phyloP scores from a whole-genome alignment of 495 filamentous ascomycete species.

The Physcia stellaris region DNA sequence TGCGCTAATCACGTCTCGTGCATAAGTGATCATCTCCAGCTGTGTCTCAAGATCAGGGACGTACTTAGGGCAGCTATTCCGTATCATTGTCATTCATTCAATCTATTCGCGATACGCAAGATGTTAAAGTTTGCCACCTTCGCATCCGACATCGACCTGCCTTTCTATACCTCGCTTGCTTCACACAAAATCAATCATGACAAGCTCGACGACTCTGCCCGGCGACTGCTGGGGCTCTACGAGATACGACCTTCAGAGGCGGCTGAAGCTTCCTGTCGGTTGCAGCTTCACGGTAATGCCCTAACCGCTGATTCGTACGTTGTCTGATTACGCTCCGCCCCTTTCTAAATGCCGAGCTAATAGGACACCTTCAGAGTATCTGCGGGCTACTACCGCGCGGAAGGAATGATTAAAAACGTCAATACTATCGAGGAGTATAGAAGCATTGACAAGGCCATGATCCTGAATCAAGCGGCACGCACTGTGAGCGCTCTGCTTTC shows the following conservation, averaged over 20 bases:
- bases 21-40: background rate
- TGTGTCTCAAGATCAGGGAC: background rate
- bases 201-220: slow-evolving; percentile 84
- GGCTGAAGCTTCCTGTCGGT: slow-evolving; percentile 58
- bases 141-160: slow-evolving; percentile 83
- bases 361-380: slow-evolving; percentile 42
- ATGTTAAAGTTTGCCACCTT: slow-evolving; percentile 65
- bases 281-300: slow-evolving; percentile 81
- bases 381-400: slow-evolving; percentile 59
- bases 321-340: background rate
- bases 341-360: background rate
- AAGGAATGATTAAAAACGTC: slow-evolving; percentile 89
- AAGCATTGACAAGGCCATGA: slow-evolving; percentile 52
- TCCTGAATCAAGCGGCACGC: slow-evolving; percentile 59
- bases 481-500: slow-evolving; percentile 41
- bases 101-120: background rate
- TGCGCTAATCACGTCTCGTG: background rate
- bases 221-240: slow-evolving; percentile 77
- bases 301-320: slow-evolving; percentile 70
- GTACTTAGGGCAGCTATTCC: background rate
- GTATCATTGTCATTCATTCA: background rate
- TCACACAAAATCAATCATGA: slow-evolving; percentile 90
- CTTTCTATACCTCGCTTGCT: slow-evolving; percentile 83
- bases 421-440: slow-evolving; percentile 93
- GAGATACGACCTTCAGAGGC: slow-evolving; percentile 58